These are phyloP conservation scores for Dalechampia spathulata DNA, from an alignment of 441 rosid species.

Conservation along the genomic window DNA sequence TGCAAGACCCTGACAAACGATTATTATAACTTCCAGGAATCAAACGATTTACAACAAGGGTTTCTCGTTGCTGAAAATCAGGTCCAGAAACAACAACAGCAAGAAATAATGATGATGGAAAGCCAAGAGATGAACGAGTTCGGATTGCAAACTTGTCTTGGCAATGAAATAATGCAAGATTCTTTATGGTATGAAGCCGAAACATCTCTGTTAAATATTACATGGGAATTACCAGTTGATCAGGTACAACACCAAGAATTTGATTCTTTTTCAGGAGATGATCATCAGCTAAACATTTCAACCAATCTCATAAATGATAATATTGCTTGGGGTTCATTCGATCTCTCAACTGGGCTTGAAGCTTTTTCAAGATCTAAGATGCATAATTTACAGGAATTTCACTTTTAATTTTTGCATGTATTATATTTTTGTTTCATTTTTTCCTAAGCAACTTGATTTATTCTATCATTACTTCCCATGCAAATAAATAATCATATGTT, in stretches of 20 bases:
- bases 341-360: constrained; percentile 31
- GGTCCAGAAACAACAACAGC: background rate
- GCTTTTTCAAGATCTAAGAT: constrained; percentile 25
- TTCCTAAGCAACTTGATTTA: no score
- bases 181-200: constrained; percentile 27
- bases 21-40: constrained; percentile 1
- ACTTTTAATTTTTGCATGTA: background rate
- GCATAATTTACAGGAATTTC: background rate
- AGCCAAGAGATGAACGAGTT: constrained; percentile 15
- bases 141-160: constrained; percentile 24
- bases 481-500: no score
- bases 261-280: constrained; percentile 19
- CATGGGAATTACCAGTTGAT: constrained; percentile 13
- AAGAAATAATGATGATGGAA: constrained; percentile 19
- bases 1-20: constrained; percentile 7
- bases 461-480: no score
- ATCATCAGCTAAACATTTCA: constrained; percentile 20
- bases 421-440: no score
- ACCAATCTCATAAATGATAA: constrained; percentile 19
- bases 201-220: constrained; percentile 6
- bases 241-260: constrained; percentile 26
- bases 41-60: constrained; percentile 7
- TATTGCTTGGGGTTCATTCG: constrained; percentile 33
- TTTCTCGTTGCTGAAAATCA: constrained; percentile 10
- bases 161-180: constrained; percentile 22